phyloP scores from a whole-genome alignment of 768 basidiomycete species.

The Lentinula sp. region DNA sequence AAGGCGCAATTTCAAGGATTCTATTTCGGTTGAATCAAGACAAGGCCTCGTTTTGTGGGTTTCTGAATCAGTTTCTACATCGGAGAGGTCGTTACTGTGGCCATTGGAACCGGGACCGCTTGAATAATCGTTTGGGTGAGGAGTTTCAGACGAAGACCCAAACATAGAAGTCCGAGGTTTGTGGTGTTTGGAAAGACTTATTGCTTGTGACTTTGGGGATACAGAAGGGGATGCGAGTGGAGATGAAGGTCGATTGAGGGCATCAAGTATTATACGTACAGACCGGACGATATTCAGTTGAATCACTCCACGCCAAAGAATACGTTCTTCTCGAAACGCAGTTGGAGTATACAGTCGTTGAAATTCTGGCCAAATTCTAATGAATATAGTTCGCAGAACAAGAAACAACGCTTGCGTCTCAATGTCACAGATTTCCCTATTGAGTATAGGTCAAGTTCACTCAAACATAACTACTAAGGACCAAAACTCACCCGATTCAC shows the following conservation, averaged over 20 bases:
- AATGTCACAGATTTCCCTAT: constrained; percentile 78
- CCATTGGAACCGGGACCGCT: constrained; percentile 12
- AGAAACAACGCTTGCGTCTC: constrained; percentile 51
- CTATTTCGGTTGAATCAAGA: constrained; percentile 28
- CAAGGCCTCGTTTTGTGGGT: constrained; percentile 2
- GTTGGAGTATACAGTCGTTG: constrained; percentile 71
- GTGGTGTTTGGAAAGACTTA: constrained; percentile 10
- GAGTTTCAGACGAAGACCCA: constrained; percentile 10
- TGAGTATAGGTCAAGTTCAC: not conserved
- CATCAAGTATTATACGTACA: constrained; percentile 66
- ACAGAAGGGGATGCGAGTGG: constrained; percentile 21
- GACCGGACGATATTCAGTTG: constrained; percentile 81
- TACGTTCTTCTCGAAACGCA: constrained; percentile 68
- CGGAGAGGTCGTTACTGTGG: constrained; percentile 19
- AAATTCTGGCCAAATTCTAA: constrained; percentile 44
- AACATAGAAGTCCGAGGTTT: constrained; percentile 7
- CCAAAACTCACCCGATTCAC: constrained; percentile 56
- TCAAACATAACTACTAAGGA: not conserved
- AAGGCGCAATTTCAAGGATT: constrained; percentile 56
- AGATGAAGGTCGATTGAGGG: constrained; percentile 28
- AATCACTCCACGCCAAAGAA: constrained; percentile 80
- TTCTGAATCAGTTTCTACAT: constrained; percentile 12
- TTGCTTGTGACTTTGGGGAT: constrained; percentile 16
- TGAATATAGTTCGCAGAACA: constrained; percentile 8
- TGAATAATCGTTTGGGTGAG: constrained; percentile 8